Conservation (phyloP, 768 basidiomycete genomes). For the Leccinum subtestaceum region DNA sequence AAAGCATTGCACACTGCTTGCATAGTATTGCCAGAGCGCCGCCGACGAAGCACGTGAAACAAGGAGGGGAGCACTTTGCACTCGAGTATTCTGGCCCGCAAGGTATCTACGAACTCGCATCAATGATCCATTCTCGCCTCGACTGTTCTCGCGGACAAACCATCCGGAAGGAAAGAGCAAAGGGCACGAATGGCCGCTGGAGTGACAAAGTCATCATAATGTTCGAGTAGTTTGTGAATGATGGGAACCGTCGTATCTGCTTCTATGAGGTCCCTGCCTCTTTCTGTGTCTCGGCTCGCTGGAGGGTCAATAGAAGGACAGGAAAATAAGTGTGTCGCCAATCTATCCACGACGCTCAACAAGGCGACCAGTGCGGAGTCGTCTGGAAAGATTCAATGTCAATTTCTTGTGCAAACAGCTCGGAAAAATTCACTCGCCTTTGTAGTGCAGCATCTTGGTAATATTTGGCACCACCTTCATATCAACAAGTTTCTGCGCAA, state of each 20-base stretch:
- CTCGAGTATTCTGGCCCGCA: too few species aligned
- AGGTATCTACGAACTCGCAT: constrained; percentile 10
- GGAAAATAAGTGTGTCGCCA: constrained; percentile 7
- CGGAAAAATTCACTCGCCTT: constrained; percentile 4
- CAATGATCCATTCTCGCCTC: background rate
- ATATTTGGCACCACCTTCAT: background rate
- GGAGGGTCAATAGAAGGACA: background rate
- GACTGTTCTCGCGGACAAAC: constrained; percentile 1
- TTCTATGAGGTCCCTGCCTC: constrained; percentile 5
- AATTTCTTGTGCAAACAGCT: too few species aligned
- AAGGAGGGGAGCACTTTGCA: too few species aligned
- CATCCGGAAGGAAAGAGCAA: constrained; percentile 22
- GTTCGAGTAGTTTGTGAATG: constrained; percentile 16
- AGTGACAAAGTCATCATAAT: constrained; percentile 27
- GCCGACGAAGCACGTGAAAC: accelerated
- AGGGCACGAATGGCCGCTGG: constrained; percentile 25
- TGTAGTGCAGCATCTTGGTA: constrained; percentile 8
- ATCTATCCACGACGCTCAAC: constrained; percentile 16
- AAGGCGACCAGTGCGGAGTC: constrained; percentile 19
- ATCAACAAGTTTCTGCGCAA: constrained; percentile 17
- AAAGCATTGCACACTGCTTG: accelerated
- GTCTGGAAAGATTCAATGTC: constrained; percentile 5
- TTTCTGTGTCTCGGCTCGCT: background rate
- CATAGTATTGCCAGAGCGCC: accelerated
- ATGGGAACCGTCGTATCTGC: background rate